Evolutionary conservation across 148 eudicot species (phyloP), one percentile per base, ranked within the genome.

Genomic region (Silene uniflora): DNA sequence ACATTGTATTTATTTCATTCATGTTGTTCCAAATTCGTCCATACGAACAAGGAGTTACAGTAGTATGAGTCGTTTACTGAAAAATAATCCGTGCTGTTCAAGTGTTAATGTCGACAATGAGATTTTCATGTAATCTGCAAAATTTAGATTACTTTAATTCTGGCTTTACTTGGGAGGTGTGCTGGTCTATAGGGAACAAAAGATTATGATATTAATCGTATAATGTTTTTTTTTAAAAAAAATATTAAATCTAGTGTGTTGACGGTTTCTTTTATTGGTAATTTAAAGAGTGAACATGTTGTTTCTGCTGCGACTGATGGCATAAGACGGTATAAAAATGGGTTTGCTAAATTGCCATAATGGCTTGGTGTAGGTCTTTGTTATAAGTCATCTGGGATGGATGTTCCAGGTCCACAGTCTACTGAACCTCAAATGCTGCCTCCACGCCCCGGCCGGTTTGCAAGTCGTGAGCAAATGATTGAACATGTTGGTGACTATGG

Each of bases 401-500:
- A 73, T 73, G n/a, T 7, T 32, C 68, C 52, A 73, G 69, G 39
- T 60, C 67, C 73, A 17, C 69, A 59, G 54, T 69, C 77, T 67
- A 59, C 39, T 46, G 81, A 79, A 73, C 77, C 77, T 13, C 77
- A 79, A 67, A 79, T 91, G 91, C 87, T 91, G 70, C 92, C 96
- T 24, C 96, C 96, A 72, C 88, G 86, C 22, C 88, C 88, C 69
- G 92, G 92, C 69, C 85, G 86, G 60, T 91, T 87, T 72, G 54
- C 83, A 66, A 89, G 81, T 65, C 87, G 96, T 66, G 96, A 91
- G 76, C 92, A 87, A 79, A 87, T 91, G 60, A 85, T 91, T 49
- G 85, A 91, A 66, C 88, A 89, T 82, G 96, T 86, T 46, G 88
- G 92, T 23, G 87, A 91, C 73, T 89, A 86, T 82, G 92, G 87